Conservation (phyloP, 169 alveolate genomes). For the Plasmodium berghei region DNA sequence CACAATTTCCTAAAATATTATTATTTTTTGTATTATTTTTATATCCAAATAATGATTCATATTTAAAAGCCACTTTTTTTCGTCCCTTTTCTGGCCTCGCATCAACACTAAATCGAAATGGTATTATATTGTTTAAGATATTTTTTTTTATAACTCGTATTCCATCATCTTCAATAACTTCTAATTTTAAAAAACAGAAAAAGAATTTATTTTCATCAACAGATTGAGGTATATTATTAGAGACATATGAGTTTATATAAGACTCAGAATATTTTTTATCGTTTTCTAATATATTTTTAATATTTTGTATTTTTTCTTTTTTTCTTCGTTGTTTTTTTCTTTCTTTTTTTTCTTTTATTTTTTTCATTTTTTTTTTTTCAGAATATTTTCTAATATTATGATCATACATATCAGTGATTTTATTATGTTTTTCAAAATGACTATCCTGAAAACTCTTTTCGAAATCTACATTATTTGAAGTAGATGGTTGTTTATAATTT, state of each 20-base stretch:
- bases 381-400: not conserved
- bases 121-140: conserved; percentile 67
- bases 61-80: conserved; percentile 78
- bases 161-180: conserved; percentile 83
- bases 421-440: too few species aligned
- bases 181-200: conserved; percentile 41
- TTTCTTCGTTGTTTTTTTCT: conserved; percentile 5
- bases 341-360: conserved; percentile 20
- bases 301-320: conserved; percentile 29
- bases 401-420: not conserved
- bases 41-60: conserved; percentile 31
- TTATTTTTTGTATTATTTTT: not conserved
- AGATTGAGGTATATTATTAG: conserved; percentile 55
- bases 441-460: too few species aligned
- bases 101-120: conserved; percentile 82
- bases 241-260: conserved; percentile 60
- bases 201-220: conserved; percentile 74
- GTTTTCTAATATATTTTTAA: conserved; percentile 16
- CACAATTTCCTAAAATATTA: conserved; percentile 5
- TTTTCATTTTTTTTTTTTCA: not conserved
- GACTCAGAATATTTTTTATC: conserved; percentile 35
- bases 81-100: conserved; percentile 89
- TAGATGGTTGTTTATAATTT: too few species aligned
- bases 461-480: too few species aligned
- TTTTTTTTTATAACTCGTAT: conserved; percentile 80